These are phyloP conservation scores for Paramyrothecium roridum DNA, from an alignment of 2,329 filamentous ascomycete species.

Conservation along the genomic window DNA sequence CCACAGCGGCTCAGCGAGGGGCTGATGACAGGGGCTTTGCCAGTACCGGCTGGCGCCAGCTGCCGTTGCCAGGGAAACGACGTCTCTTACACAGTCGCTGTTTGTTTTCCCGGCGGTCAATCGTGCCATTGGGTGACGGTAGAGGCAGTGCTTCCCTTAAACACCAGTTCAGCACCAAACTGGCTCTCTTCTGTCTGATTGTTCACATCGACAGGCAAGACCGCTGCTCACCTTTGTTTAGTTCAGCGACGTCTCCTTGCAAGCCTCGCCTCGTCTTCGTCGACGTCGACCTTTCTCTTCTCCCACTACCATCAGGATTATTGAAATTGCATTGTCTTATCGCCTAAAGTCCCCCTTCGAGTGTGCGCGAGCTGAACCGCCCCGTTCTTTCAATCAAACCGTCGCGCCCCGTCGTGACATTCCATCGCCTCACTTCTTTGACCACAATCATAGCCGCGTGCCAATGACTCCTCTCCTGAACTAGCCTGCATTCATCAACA, in stretches of 20 bases:
- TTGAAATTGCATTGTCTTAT: background rate
- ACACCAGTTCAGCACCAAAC: constrained; percentile 23
- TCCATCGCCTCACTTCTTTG: constrained; percentile 18
- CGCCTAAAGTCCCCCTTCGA: background rate
- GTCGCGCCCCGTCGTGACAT: constrained; percentile 22
- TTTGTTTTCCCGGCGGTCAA: constrained; percentile 30
- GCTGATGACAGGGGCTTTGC: background rate
- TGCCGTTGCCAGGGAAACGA: constrained; percentile 23
- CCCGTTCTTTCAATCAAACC: constrained; percentile 5
- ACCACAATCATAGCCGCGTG: constrained; percentile 20
- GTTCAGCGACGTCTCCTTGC: background rate
- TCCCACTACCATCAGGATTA: background rate
- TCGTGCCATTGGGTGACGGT: constrained; percentile 13
- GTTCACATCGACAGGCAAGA: constrained; percentile 17
- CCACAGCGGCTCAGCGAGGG: background rate
- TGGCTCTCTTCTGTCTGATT: constrained; percentile 14
- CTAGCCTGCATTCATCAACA: constrained; percentile 15
- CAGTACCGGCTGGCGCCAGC: background rate
- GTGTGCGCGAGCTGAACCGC: background rate
- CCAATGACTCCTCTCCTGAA: constrained; percentile 25
- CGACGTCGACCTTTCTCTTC: background rate
- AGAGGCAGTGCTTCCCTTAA: constrained; percentile 24
- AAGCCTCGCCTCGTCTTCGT: background rate
- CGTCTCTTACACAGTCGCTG: constrained; percentile 11
- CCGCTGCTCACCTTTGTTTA: constrained; percentile 12